Evolutionary conservation across 2,329 filamentous ascomycete genomes (phyloP), one percentile per base, ranked within the genome.

Genomic region (Pyrenophora tritici-repentis): DNA sequence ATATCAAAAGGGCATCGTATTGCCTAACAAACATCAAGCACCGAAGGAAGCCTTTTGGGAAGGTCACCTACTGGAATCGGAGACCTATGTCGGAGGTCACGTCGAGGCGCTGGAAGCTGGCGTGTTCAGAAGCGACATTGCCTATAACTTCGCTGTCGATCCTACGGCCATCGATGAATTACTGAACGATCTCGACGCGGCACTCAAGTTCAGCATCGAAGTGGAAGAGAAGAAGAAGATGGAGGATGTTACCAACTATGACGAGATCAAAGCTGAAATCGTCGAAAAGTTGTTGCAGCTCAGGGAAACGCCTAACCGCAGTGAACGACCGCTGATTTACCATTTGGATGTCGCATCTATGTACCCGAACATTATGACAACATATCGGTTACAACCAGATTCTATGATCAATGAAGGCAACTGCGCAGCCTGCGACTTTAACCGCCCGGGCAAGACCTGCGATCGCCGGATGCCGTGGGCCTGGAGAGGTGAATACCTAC

Each of bases 291-390:
- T 99, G 29, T 78, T 82, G 44, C 81, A 86, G 56, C 79, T 99
- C 44, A 95, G 89, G 72, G 81, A 86, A 43, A 94, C 87, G 0
- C 93, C 94, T 0, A 91, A 95, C 65, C 83, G 94, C 56, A 86
- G 81, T 62, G 94, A 99, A 72, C 81, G 86, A 36, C 94, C 94
- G 4, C 83, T 95, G 26, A 99, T 99, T 59, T 99, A 99, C 76
- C 94, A 99, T 81, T 80, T 99, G 76, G 94, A 99, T 70, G 95
- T 99, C 51, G 94, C 94, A 14, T 97, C 94, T 53, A 99, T 99
- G 94, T 99, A 99, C 72, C 94, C 94, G 8, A 99, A 99, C 74
- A 99, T 99, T 73, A 99, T 99, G 95, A 99, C 95, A 2, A 99
- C 94, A 1, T 99, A 99, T 73, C 89, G 94, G 72, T 76, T 99